phyloP scores from a whole-genome alignment of 148 eudicot genomes.

The Persicaria maculosa region DNA sequence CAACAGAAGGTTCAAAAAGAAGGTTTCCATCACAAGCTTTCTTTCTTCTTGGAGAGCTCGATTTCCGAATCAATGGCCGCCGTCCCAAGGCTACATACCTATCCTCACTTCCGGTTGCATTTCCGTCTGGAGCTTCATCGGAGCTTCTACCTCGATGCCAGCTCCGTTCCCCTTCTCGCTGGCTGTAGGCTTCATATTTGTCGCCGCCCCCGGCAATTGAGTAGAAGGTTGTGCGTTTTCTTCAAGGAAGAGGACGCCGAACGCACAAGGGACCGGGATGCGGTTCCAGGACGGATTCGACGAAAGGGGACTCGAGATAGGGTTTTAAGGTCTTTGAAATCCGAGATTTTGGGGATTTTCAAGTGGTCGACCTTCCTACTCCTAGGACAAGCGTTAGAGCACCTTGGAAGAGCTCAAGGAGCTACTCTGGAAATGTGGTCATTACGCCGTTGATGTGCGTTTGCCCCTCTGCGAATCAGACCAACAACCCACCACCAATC shows the following conservation, averaged over 20 bases:
- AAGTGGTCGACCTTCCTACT: slow-evolving; percentile 45
- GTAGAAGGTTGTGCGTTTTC: slow-evolving; percentile 37
- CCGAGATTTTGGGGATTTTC: slow-evolving; percentile 44
- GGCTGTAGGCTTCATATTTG: neutral
- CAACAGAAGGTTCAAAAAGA: no score
- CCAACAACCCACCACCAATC: no score
- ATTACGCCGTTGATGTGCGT: no score
- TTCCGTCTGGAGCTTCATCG: slow-evolving; percentile 32
- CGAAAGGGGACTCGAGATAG: slow-evolving; percentile 13
- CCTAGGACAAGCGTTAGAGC: slow-evolving; percentile 29
- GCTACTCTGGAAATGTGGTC: no score
- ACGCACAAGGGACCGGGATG: slow-evolving; percentile 12
- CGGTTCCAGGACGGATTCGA: slow-evolving; percentile 11
- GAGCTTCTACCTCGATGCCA: slow-evolving; percentile 16
- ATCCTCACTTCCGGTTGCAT: slow-evolving; percentile 21
- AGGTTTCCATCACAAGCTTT: slow-evolving; percentile 17
- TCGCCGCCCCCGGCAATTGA: slow-evolving; percentile 20
- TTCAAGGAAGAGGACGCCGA: slow-evolving; percentile 49
- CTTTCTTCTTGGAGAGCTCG: slow-evolving; percentile 1
- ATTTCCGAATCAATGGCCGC: slow-evolving; percentile 7
- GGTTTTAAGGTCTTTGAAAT: slow-evolving; percentile 29
- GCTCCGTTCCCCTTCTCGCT: slow-evolving; percentile 17
- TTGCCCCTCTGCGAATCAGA: no score
- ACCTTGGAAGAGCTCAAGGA: slow-evolving; percentile 51
- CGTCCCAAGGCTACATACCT: neutral